Conservation (phyloP, 805 yeast genomes). For the Monosporozyma aerobia region DNA sequence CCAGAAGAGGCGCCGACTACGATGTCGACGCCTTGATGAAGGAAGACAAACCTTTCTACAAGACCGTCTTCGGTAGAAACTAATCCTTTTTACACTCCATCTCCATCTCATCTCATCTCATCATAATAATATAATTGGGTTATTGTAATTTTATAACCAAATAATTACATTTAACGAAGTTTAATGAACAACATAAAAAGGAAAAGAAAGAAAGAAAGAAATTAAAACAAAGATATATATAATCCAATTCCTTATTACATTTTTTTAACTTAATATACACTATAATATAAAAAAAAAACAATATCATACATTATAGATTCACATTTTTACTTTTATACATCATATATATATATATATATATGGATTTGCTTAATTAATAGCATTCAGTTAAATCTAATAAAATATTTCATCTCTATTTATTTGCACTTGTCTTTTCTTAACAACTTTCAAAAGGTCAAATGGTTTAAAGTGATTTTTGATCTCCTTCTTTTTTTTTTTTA, state of each 20-base stretch:
- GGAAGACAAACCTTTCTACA: constrained; percentile 27
- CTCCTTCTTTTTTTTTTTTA: too few species aligned
- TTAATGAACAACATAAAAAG: background rate
- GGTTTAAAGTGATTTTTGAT: background rate
- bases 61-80: constrained; percentile 10
- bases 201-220: too few species aligned
- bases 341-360: background rate
- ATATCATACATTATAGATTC: background rate
- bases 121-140: background rate
- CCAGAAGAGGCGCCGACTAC: constrained; percentile 27
- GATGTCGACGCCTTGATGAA: constrained; percentile 21
- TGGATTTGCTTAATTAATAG: background rate
- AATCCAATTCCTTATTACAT: background rate
- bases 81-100: too few species aligned
- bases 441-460: background rate
- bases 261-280: background rate
- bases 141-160: background rate
- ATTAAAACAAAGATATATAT: background rate
- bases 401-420: background rate
- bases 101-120: background rate
- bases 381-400: background rate
- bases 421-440: background rate
- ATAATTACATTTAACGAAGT: background rate
- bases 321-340: background rate
- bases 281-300: too few species aligned